Percentiles rank a stretch among this genome's conserved stretches.
phyloP scores from a whole-genome alignment of 2,329 filamentous ascomycete genomes.

The Penicillium sp. region DNA sequence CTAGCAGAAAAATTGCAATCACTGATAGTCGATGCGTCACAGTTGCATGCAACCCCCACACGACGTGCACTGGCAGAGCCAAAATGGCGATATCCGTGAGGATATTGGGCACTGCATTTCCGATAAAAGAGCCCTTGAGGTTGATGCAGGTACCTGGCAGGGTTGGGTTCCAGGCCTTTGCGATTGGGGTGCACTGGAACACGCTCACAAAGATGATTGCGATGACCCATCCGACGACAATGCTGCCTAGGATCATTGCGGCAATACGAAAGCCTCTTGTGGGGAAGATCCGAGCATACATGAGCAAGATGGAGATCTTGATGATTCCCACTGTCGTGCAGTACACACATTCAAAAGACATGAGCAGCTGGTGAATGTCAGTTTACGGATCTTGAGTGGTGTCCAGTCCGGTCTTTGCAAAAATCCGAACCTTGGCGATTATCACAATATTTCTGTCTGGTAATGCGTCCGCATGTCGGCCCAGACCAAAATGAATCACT shows the following conservation, averaged over 20 bases:
- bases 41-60: constrained; percentile 33
- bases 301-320: constrained; percentile 56
- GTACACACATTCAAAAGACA: constrained; percentile 45
- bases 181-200: constrained; percentile 57
- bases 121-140: constrained; percentile 56
- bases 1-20: constrained; percentile 17
- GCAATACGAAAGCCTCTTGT: constrained; percentile 50
- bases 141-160: constrained; percentile 55
- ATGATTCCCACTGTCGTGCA: constrained; percentile 54
- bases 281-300: constrained; percentile 59
- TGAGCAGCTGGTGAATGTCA: constrained; percentile 42
- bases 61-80: constrained; percentile 29
- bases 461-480: constrained; percentile 9
- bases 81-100: constrained; percentile 33
- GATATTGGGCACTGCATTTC: constrained; percentile 50
- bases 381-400: background rate
- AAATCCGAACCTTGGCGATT: constrained; percentile 15
- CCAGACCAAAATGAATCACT: constrained; percentile 23
- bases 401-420: too few relatives aligned
- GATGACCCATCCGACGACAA: constrained; percentile 55
- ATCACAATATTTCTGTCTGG: constrained; percentile 7
- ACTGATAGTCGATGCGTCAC: constrained; percentile 24
- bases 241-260: constrained; percentile 46
- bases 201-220: constrained; percentile 55
- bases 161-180: constrained; percentile 54